Base-by-base conservation (phyloP, 2,329 filamentous ascomycete genomes). In the Chaetomium sp. region DNA sequence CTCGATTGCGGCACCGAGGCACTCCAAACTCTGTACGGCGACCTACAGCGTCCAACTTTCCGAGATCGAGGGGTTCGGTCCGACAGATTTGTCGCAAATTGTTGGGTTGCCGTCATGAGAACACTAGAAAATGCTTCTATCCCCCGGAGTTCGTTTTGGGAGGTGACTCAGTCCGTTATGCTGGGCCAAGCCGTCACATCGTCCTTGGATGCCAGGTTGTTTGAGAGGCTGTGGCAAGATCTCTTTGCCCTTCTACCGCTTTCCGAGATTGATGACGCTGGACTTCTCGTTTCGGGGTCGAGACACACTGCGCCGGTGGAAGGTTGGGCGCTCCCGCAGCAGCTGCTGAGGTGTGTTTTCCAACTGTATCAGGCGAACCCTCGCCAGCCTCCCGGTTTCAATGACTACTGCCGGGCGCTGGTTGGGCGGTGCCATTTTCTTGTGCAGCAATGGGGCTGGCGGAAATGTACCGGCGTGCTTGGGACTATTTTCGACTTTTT, bases 401-500 rank as follows among this genome's bases (percentile, higher is more conserved):
- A 86, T 60, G 79, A 80, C 57, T 87, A 87, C 62, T 84, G 80
- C 57, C 76, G 79, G 14, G 78, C 80, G 5, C 66, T 85, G 4
- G 70, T 86, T 36, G 74, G 75, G 14, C 79, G 85, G 35, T 87
- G 84, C 59, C 78, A 86, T 64, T 79, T 80, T 64, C 74, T 87
- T 8, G 79, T 86, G 47, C 72, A 78, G 55, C 78, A 83, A 66
- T 88, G 85, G 85, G 81, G 81, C 4, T 87, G 85, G 85, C 73
- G 73, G 40, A 80, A 74, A 58, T 81, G 78, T 61, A 79, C 77
- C 47, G 71, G 75, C 9, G 74, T 86, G 11, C 71, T 86, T 36
- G 81, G 83, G 1, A 73, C 77, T 1, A 77, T 87, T 2, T 87
- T 87, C 59, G 84, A 87, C 67, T 87, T 86, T 64, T 87, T 87